Conservation (phyloP, 2,329 filamentous ascomycete species). For the Paraphaeosphaeria minitans region DNA sequence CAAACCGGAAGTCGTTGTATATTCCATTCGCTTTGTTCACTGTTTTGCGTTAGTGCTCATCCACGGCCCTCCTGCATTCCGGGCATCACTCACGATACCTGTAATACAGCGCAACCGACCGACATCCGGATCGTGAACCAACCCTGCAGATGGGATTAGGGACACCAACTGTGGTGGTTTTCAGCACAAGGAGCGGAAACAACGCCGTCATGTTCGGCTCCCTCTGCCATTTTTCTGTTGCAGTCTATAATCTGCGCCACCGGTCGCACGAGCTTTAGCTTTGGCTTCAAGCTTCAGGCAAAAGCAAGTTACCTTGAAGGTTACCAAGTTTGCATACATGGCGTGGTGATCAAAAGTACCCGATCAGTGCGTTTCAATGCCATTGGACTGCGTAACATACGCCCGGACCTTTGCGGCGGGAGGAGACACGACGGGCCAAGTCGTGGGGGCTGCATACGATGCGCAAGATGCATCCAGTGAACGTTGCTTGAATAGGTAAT, state of each 20-base stretch:
- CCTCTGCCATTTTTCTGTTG: background rate
- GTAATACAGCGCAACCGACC: constrained; percentile 24
- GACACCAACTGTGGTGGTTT: background rate
- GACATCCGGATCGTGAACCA: constrained; percentile 16
- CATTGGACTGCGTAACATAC: background rate
- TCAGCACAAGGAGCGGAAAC: background rate
- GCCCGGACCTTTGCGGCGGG: background rate
- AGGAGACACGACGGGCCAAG: background rate
- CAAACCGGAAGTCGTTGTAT: background rate
- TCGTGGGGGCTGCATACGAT: constrained; percentile 1
- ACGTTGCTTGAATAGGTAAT: too few species aligned
- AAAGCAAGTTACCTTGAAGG: background rate
- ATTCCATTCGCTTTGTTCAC: background rate
- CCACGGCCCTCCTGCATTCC: background rate
- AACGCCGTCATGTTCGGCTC: background rate
- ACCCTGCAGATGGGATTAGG: constrained; percentile 11
- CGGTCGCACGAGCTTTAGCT: background rate
- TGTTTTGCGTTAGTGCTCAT: background rate
- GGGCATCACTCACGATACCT: constrained; percentile 22
- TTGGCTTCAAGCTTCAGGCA: background rate
- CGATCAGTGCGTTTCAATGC: background rate
- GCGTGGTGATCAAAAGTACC: background rate
- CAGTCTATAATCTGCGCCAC: background rate
- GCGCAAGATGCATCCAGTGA: background rate
- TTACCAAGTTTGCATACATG: background rate